Evolutionary conservation across 2,329 filamentous ascomycete species (phyloP), one percentile per base, ranked within the genome.

Genomic region (Talaromyces sp.): DNA sequence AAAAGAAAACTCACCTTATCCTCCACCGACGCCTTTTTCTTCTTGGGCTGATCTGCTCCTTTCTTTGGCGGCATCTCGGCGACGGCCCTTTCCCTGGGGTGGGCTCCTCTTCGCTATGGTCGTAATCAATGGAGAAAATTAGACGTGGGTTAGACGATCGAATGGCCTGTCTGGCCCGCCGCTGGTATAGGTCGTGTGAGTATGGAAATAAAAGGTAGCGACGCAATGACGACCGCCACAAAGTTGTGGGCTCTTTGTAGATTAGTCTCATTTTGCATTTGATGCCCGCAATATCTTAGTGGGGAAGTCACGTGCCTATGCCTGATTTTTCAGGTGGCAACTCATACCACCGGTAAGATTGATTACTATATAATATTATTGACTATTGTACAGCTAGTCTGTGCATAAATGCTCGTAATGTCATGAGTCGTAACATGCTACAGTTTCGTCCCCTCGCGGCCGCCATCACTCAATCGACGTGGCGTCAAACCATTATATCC

Each of bases 1-100:
- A 1, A 8, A 7, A 2, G 25, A 37, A 11, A 15, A 69, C 77
- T 68, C 68, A 83, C 82, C 81, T 94, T 95, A 84, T 99, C 95
- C 68, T 95, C 92, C 69, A 93, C 91, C 52, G 78, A 74, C 68
- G 75, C 67, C 74, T 80, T 83, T 73, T 81, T 79, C 75, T 83
- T 81, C 73, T 82, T 83, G 50, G 77, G 74, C 73, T 78, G 74
- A 33, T 79, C 75, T 54, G 70, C 71, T 67, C 54, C 64, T 69
- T 81, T 82, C 70, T 81, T 82, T 65, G 81, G 81, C 69, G 81
- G 74, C 81, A 83, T 83, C 69, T 71, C 78, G 76, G 69, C 73
- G 70, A 63, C 60, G 39, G 59, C 59, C 64, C 59, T 62, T 17
- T 66, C 64, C 54, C 64, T 56, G 64, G 64, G 64, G 60, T 62